Evolutionary conservation across 148 eudicot genomes (phyloP), one percentile per base, ranked within the genome.

Genomic region (Rhododendron ferrugineum): DNA sequence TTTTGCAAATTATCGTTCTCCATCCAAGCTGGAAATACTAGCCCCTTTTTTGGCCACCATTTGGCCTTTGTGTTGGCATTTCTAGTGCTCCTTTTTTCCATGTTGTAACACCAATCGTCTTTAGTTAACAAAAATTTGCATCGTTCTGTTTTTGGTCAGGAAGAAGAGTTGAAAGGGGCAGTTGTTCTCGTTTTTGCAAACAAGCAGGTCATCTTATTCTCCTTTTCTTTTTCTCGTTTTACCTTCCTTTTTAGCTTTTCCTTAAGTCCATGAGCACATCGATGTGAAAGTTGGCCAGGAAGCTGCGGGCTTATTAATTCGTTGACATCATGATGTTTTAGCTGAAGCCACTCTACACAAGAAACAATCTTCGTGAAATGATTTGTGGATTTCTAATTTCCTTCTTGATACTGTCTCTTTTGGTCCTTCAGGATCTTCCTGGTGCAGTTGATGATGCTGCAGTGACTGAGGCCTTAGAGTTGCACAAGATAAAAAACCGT

Each of bases 361-460:
- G 49, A 74, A 70, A 74, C 30, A 62, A 4, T 78, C 32, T 78
- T 82, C 34, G 30, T 81, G 22, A 46, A 8, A 78, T 3, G 10
- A 6, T 11, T 36, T 37, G 70, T 14, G n/a, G 7, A 34, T 23
- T 70, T 13, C 46, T 49, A 1, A 70, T 26, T 23, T 5, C 36
- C 74, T 30, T 36, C 54, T 75, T 23, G 52, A 20, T 37, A 23
- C 28, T 23, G 42, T 84, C 36, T 18, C 34, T 36, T 47, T 50
- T 83, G 46, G 72, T 77, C 20, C 75, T 75, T 14, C 87, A 95
- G 99, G 99, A 97, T 93, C 96, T 95, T 89, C 98, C 98, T 6
- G 98, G 99, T 88, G 99, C 99, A 77, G 93, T 95, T 4, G 98
- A 97, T 88, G 98, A 92, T 91, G 98, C 98, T 87, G 93, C 98